A percentile compares a stretch with the other conserved stretches of the same genome.
These are phyloP conservation scores for Penicillium nordicum DNA, from an alignment of 2,329 filamentous ascomycete genomes.

Conservation along the genomic window DNA sequence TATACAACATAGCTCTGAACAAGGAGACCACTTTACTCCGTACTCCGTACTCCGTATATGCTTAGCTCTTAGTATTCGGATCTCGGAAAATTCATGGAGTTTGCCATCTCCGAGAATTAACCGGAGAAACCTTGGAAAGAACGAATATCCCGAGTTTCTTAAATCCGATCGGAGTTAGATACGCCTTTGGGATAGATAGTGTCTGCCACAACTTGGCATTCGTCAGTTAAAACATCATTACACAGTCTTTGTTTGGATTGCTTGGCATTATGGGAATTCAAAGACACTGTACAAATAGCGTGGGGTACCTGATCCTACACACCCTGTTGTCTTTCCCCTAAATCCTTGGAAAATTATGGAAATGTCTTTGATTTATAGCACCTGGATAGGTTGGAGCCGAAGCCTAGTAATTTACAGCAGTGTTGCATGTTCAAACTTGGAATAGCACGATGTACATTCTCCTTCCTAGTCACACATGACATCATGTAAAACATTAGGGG, in stretches of 20 bases:
- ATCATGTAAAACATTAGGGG: not conserved
- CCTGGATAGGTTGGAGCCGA: too few species aligned
- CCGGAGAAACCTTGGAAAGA: not conserved
- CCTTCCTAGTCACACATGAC: not conserved
- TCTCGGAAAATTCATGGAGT: not conserved
- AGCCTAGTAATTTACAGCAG: too few species aligned
- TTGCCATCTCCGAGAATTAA: not conserved
- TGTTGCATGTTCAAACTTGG: too few species aligned
- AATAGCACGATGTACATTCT: too few species aligned
- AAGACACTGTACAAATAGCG: not conserved
- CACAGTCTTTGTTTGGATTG: not conserved
- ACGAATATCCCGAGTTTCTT: not conserved
- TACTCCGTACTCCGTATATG: too few species aligned
- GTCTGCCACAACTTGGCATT: not conserved
- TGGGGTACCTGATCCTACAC: not conserved
- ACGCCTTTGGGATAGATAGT: not conserved
- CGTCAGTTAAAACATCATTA: not conserved
- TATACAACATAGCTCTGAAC: too few species aligned
- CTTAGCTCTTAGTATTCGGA: not conserved
- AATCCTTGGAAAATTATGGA: not conserved
- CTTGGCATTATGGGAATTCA: not conserved
- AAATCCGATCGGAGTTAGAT: not conserved
- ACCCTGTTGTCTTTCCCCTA: not conserved
- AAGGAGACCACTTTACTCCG: not conserved
- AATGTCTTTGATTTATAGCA: not conserved